phyloP scores from a whole-genome alignment of 139 green algal genomes.

The Chlamydomonas incerta region DNA sequence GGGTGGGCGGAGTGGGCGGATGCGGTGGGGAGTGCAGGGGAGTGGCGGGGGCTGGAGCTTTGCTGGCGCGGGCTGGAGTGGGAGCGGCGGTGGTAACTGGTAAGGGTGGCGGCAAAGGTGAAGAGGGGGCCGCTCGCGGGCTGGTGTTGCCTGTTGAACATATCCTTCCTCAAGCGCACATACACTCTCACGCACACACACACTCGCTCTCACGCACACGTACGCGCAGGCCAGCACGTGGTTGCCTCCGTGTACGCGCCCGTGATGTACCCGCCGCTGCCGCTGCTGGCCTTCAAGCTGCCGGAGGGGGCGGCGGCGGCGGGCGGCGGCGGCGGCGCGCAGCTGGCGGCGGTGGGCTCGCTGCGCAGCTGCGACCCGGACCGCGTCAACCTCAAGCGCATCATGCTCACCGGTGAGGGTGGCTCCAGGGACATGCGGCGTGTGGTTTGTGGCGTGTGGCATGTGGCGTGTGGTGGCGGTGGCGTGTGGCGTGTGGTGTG shows the following conservation, averaged over 20 bases:
- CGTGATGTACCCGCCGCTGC: constrained; percentile 88
- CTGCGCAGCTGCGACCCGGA: constrained; percentile 87
- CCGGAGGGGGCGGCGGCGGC: neutral
- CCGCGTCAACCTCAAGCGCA: constrained; percentile 90
- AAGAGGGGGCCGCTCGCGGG: too few species aligned
- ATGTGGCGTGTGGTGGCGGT: too few species aligned
- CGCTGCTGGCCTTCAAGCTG: constrained; percentile 92
- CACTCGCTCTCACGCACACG: neutral
- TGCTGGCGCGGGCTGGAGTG: too few species aligned
- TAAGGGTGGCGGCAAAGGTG: too few species aligned
- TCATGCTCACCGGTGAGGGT: constrained; percentile 78
- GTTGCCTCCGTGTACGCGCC: constrained; percentile 88
- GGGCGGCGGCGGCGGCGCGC: neutral
- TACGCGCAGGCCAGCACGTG: constrained; percentile 51
- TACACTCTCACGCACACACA: too few species aligned
- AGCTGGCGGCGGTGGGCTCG: constrained; percentile 69
- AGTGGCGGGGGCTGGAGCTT: too few species aligned
- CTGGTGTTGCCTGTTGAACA: too few species aligned
- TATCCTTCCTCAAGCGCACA: neutral
- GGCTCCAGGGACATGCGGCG: too few species aligned
- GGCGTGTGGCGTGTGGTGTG: too few species aligned
- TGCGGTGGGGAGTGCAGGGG: neutral
- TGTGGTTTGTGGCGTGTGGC: too few species aligned
- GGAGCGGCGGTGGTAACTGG: too few species aligned
- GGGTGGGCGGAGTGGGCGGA: neutral